Conservation (phyloP, 2,329 filamentous ascomycete genomes). For the Verruconis gallopava region DNA sequence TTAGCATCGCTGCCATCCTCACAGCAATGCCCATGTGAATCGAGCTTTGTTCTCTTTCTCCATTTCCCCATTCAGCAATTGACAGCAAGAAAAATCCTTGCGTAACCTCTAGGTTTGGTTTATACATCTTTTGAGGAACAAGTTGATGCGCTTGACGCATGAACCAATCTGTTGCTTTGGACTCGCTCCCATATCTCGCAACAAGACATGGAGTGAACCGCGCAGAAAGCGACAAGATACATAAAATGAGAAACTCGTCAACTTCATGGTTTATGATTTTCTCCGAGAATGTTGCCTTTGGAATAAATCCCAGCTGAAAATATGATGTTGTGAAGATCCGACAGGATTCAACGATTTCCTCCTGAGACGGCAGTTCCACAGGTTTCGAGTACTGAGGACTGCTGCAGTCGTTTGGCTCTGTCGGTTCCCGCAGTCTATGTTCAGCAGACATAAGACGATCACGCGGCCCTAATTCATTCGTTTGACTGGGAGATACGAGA, state of each 20-base stretch:
- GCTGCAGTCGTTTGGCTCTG: not conserved
- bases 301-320: constrained; percentile 48
- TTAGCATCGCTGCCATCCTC: constrained; percentile 16
- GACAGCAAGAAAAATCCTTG: constrained; percentile 48
- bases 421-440: no score
- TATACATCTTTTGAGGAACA: constrained; percentile 19
- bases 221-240: not conserved
- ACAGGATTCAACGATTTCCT: constrained; percentile 22
- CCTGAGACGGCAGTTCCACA: not conserved
- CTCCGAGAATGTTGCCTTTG: constrained; percentile 38
- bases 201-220: not conserved
- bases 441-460: not conserved
- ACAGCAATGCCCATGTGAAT: constrained; percentile 29
- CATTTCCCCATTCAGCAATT: constrained; percentile 46
- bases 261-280: constrained; percentile 34
- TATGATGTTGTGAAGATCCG: constrained; percentile 42
- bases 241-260: constrained; percentile 27
- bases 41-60: constrained; percentile 38
- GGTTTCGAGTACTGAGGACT: not conserved
- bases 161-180: not conserved
- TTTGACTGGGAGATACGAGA: not conserved
- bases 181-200: not conserved
- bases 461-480: not conserved
- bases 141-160: not conserved
- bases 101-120: constrained; percentile 41